Percentiles rank a stretch among this genome's conserved stretches.
Evolutionary conservation across 768 basidiomycete species (phyloP).

Genomic region (Hericium coralloides): DNA sequence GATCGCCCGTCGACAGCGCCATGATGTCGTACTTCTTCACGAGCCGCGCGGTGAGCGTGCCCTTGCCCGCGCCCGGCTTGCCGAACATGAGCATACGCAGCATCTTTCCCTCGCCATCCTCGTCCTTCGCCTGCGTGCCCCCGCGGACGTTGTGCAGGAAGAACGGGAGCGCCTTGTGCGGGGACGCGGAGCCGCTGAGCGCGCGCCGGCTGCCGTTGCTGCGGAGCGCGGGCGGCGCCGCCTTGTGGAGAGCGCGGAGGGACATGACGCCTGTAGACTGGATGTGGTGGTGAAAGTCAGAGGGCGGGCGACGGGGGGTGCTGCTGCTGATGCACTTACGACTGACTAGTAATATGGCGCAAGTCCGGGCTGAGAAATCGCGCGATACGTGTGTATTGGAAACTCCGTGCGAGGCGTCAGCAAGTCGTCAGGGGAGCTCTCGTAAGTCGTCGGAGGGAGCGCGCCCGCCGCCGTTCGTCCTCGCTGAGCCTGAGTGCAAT

Average conservation of each 20-base stretch:
- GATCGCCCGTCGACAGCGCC: conserved; percentile 75
- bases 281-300: too few relatives aligned
- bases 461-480: too few relatives aligned
- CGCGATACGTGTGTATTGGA: too few relatives aligned
- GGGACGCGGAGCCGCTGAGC: conserved; percentile 22
- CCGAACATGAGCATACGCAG: conserved; percentile 71
- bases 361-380: too few relatives aligned
- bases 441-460: too few relatives aligned
- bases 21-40: conserved; percentile 75
- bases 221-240: conserved; percentile 8
- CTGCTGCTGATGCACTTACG: too few relatives aligned
- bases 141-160: conserved; percentile 17
- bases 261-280: conserved; percentile 3
- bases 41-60: conserved; percentile 69
- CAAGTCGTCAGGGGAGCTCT: too few relatives aligned
- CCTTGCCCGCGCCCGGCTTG: conserved; percentile 81
- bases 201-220: conserved; percentile 15
- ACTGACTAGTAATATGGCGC: not conserved
- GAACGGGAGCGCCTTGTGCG: conserved; percentile 40
- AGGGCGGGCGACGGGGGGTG: too few relatives aligned
- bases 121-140: conserved; percentile 5
- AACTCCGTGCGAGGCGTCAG: too few relatives aligned
- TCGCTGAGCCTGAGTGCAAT: too few relatives aligned
- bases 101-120: conserved; percentile 15
- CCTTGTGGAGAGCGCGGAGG: conserved; percentile 8